These are phyloP conservation scores for Fusarium sp. DNA, from an alignment of 2,329 filamentous ascomycete genomes.

Conservation along the genomic window DNA sequence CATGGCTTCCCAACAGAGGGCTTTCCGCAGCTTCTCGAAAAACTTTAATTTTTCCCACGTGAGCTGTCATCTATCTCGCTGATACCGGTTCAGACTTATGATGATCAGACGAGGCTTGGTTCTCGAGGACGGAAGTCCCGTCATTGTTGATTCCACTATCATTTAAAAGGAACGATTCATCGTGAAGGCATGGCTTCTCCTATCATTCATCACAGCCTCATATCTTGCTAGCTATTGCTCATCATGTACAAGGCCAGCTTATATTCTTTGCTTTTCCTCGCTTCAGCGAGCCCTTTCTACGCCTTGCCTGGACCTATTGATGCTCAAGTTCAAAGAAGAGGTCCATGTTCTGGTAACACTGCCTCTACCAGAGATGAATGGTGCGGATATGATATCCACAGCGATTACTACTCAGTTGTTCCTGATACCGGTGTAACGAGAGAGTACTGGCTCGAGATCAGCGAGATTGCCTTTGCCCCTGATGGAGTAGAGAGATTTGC, in stretches of 20 bases:
- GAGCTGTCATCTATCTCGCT: constrained; percentile 11
- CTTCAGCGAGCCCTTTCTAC: constrained; percentile 6
- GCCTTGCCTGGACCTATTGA: constrained; percentile 23
- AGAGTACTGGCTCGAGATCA: constrained; percentile 65
- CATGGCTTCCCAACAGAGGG: constrained; percentile 9
- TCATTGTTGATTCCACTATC: background rate
- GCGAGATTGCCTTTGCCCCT: constrained; percentile 58
- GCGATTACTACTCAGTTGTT: constrained; percentile 59
- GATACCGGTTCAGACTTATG: constrained; percentile 18
- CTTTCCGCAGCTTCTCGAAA: background rate
- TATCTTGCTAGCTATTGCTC: background rate
- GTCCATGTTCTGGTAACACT: constrained; percentile 48
- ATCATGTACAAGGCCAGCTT: constrained; percentile 18
- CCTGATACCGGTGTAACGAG: constrained; percentile 66
- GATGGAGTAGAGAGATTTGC: constrained; percentile 62
- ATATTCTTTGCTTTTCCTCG: constrained; percentile 12
- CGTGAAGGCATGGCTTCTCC: background rate
- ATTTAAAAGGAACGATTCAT: constrained; percentile 16
- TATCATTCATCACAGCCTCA: background rate
- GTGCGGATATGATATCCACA: constrained; percentile 65
- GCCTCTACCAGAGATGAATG: constrained; percentile 56
- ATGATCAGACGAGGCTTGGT: constrained; percentile 1
- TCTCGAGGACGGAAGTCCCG: constrained; percentile 25
- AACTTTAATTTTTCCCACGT: background rate
- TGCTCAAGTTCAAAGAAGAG: constrained; percentile 12